A percentile compares a stretch with the other conserved stretches of the same genome.
Conservation (phyloP, 257 asterid species). For the Ehretia macrophylla region DNA sequence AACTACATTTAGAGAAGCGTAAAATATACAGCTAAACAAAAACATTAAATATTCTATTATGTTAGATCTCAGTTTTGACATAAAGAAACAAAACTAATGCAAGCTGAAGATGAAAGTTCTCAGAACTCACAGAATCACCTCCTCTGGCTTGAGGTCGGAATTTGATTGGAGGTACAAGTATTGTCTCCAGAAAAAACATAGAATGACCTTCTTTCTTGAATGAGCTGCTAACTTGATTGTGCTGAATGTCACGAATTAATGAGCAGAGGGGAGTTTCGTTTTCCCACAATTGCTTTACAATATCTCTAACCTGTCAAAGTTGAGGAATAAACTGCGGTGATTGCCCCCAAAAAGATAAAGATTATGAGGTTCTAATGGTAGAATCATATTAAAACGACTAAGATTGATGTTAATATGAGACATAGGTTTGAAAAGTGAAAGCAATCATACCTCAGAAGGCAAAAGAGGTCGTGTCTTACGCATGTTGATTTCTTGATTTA, state of each 20-base stretch:
- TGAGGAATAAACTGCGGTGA: constrained; percentile 8
- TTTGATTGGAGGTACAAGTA: constrained; percentile 79
- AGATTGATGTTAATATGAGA: too few species aligned
- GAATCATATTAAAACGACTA: too few species aligned
- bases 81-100: background rate
- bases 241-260: constrained; percentile 68
- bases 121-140: constrained; percentile 78
- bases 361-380: background rate
- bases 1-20: background rate
- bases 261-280: constrained; percentile 76
- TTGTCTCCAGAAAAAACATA: constrained; percentile 72
- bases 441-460: constrained; percentile 71
- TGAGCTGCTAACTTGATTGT: constrained; percentile 30
- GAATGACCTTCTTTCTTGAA: constrained; percentile 38
- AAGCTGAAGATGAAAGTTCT: constrained; percentile 6
- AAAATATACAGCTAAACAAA: background rate
- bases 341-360: background rate
- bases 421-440: background rate
- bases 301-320: constrained; percentile 59
- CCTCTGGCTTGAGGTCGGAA: constrained; percentile 88
- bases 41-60: background rate
- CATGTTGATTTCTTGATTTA: constrained; percentile 28
- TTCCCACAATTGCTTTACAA: constrained; percentile 74
- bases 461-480: constrained; percentile 55
- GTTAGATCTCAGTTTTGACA: background rate